Evolutionary conservation across 2,329 filamentous ascomycete genomes (phyloP), one percentile per base, ranked within the genome.

Genomic region (Microcyclosporella mali): DNA sequence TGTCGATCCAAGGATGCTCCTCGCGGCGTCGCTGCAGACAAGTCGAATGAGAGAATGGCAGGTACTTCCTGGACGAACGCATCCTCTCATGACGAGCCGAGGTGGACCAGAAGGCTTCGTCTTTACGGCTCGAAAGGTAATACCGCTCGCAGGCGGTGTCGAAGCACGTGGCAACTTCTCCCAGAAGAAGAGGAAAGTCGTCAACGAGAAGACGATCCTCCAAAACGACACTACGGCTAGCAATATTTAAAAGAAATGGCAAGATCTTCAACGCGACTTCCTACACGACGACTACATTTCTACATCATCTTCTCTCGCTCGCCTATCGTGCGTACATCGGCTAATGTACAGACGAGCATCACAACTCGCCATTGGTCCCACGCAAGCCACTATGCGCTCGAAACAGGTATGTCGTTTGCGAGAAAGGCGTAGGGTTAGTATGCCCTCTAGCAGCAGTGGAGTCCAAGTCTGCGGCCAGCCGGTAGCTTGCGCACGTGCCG

Each of bases 71-170:
- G 86, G 88, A 1, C 73, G 92, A 41, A 97, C 92, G 40, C 92
- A 98, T 68, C 92, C 92, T 6, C 66, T 94, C 42, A 98, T 98
- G 92, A 95, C 86, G 46, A 81, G 81, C 29, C 77, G 78, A 31
- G 92, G 92, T 15, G 90, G 90, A 1, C 81, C 88, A 0, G 90
- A 97, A 60, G 92, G 92, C 0, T 98, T 87, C 63, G 63, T 98
- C 3, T 88, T 97, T 54, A 90, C 88, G 19, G 90, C 77, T 0
- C 86, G 84, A 62, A 78, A 82, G 53, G 88, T 92, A 1, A 69
- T 90, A 34, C 92, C 92, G 0, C 80, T 85, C 0, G 78, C 86
- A 56, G 87, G 85, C 2, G 81, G 77, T 55, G 83, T 95, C 3
- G 83, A 88, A 58, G 90, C 90, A 1, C 79, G 88, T 47, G 92